Base-by-base conservation (phyloP, 495 filamentous ascomycete species). In the Articulospora tetracladia region DNA sequence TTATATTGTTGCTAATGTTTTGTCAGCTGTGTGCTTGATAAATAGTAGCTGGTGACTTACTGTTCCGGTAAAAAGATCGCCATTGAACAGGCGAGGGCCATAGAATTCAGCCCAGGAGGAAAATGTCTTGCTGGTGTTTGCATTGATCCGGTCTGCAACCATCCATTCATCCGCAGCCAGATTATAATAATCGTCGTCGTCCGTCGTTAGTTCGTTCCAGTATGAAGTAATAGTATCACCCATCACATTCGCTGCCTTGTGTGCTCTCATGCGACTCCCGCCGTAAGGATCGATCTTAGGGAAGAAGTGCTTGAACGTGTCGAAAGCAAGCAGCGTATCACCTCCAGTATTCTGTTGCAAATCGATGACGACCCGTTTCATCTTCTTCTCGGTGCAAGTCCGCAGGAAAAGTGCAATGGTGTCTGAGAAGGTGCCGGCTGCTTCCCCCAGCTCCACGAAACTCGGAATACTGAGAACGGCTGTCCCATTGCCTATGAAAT, bases 281-380 rank as follows among this genome's bases (percentile, higher is more conserved):
- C 63, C 70, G 59, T 73, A 81, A 19, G 77, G 72, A 24, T 70
- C 65, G 17, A 73, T 70, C 11, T 67, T 67, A 11, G 80, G 79
- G 66, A 84, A 84, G 67, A 84, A 80, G 46, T 74, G 76, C 64
- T 74, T 77, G 68, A 83, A 83, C 6, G 73, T 68, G 59, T 81
- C 78, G 24, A 70, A 67, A 34, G 76, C 77, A 24, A 78, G 68
- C 1, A 73, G 58, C 3, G 69, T 62, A 36, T 58, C 49, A 1
- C 79, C 80, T 13, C 79, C 79, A 22, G 27, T 49, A 58, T 84
- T 84, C 47, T 74, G 68, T 47, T 79, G 76, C 0, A 84, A 64
- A 66, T 84, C 80, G 36, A 84, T 77, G 39, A 84, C 71, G 13
- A 83, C 60, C 53, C 77, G 77, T 26, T 73, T 70, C 34, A 74